These are phyloP conservation scores for Sanghuangporus sanghuang DNA, from an alignment of 1,284 basidiomycete species.

Conservation along the genomic window DNA sequence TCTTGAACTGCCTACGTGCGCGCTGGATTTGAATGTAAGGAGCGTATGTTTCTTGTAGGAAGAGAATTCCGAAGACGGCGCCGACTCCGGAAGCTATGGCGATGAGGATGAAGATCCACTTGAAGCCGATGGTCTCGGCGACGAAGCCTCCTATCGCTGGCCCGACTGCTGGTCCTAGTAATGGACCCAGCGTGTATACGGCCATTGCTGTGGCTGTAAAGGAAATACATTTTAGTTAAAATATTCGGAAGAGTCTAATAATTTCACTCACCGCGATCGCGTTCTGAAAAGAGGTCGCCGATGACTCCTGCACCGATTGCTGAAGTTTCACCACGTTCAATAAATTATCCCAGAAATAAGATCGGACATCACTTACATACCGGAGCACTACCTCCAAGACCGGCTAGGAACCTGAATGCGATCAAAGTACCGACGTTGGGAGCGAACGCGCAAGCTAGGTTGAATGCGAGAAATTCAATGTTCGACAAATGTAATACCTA, in stretches of 20 bases:
- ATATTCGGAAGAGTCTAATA: constrained; percentile 13
- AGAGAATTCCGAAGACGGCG: constrained; percentile 43
- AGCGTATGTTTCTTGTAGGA: constrained; percentile 59
- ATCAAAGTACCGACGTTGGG: constrained; percentile 53
- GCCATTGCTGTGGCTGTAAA: constrained; percentile 59
- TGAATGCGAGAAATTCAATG: constrained; percentile 61
- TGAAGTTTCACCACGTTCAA: constrained; percentile 25
- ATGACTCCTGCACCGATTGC: constrained; percentile 59
- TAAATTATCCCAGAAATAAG: background rate
- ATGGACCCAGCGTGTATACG: constrained; percentile 55
- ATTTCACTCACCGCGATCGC: constrained; percentile 29
- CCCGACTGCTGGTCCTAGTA: constrained; percentile 58
- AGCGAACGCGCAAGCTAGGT: constrained; percentile 63
- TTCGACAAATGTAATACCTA: constrained; percentile 67
- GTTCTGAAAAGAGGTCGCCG: constrained; percentile 57
- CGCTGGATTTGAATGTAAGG: constrained; percentile 50
- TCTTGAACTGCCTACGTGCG: constrained; percentile 27
- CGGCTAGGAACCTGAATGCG: constrained; percentile 64
- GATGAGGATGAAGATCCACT: constrained; percentile 35
- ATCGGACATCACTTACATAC: background rate
- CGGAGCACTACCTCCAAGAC: constrained; percentile 22
- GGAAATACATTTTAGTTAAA: background rate
- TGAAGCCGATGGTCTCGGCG: constrained; percentile 25
- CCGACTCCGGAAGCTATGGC: constrained; percentile 40
- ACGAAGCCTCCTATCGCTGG: constrained; percentile 65